A percentile compares a stretch with the other conserved stretches of the same genome.
Conservation (phyloP, 495 filamentous ascomycete genomes). For the Daldinia decipiens region DNA sequence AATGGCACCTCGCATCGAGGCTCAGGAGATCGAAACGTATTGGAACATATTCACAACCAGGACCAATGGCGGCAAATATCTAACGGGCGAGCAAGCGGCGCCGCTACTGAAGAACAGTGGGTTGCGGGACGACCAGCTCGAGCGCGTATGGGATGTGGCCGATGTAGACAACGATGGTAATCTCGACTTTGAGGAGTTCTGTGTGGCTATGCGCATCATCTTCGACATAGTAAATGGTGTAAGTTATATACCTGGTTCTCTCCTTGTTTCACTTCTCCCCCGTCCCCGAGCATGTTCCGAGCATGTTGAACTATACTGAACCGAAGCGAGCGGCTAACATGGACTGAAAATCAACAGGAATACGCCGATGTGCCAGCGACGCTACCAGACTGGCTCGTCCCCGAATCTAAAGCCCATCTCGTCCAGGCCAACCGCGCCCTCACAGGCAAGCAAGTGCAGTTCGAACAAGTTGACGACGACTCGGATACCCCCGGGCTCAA, state of each 20-base stretch:
- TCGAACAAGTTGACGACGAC: constrained; percentile 80
- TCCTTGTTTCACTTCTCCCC: not conserved
- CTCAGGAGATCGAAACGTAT: constrained; percentile 96
- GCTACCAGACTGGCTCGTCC: constrained; percentile 94
- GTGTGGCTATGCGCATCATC: constrained; percentile 96
- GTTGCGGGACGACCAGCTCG: constrained; percentile 91
- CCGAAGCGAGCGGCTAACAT: constrained; percentile 21
- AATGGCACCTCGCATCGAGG: constrained; percentile 86
- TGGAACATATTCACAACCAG: constrained; percentile 98
- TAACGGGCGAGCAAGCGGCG: constrained; percentile 91
- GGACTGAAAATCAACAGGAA: constrained; percentile 67
- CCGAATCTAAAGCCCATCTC: constrained; percentile 94
- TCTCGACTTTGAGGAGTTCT: constrained; percentile 99
- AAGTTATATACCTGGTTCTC: constrained; percentile 47
- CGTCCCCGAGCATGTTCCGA: not conserved
- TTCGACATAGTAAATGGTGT: constrained; percentile 97
- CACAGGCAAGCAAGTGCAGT: constrained; percentile 75
- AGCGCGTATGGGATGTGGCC: constrained; percentile 95
- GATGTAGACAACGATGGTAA: constrained; percentile 97
- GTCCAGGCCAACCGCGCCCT: constrained; percentile 89
- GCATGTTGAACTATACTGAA: not conserved
- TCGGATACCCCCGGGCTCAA: constrained; percentile 85
- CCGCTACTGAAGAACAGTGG: constrained; percentile 95
- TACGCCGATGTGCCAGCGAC: constrained; percentile 81
- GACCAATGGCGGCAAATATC: constrained; percentile 79